Evolutionary conservation across 495 filamentous ascomycete genomes (phyloP), one percentile per base, ranked within the genome.

Genomic region (Beverwykella pulmonaria): DNA sequence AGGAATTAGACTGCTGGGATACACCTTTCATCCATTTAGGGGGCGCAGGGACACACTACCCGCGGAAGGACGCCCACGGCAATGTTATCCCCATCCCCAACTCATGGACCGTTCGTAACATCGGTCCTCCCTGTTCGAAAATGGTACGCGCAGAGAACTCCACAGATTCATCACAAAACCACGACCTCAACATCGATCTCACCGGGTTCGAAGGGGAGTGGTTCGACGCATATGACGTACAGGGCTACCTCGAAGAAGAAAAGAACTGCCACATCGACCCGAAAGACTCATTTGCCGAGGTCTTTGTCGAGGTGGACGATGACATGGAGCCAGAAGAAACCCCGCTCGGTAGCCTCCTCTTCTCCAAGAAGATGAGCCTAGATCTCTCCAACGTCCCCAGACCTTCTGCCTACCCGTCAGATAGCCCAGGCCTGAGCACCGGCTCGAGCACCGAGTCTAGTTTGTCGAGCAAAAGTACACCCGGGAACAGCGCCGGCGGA

Each of bases 151-250:
- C 34, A 71, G 71, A 68, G 66, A 65, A 49, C 32, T 49, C 63
- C 12, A 57, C 67, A 53, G 67, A 72, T 32, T 53, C 61, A 17
- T 60, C 71, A 1, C 53, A 70, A 59, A 63, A 30, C 32, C 61
- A 66, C 29, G 62, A 69, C 53, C 23, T 68, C 53, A 44, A 59
- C 32, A 55, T 72, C 39, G 72, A 72, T 47, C 48, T 72, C 2
- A 65, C 54, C 0, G 76, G 74, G 17, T 77, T 75, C 71, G 80
- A 85, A 41, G 88, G 89, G 23, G 88, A 90, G 53, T 93, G 87
- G 82, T 88, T 89, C 67, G 88, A 92, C 67, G 80, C 87, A 5
- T 79, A 85, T 52, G 90, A 92, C 69, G 85, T 92, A 5, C 87
- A 92, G 74, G 79, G 84, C 10, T 92, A 87, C 73, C 80, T 93